Percentiles rank a stretch among this genome's conserved stretches.
Conservation (phyloP, 23 red algal genomes). For the Chondrus crispus region DNA sequence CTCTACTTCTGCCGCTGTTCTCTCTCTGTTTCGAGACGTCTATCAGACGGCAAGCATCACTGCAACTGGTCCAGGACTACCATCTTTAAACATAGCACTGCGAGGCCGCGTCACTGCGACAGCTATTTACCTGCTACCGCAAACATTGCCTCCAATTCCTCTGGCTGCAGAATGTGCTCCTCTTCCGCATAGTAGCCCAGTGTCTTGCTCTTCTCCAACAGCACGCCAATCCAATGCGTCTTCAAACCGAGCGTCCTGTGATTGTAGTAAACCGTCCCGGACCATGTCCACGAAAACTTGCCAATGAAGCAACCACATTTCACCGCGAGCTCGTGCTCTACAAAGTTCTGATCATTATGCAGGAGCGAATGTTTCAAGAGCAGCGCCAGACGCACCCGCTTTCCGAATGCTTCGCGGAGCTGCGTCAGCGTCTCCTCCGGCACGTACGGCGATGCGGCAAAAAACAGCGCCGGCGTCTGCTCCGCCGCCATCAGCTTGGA, state of each 20-base stretch:
- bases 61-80: no score
- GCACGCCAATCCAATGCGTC: neutral
- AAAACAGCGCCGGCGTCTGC: neutral
- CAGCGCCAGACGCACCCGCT: neutral
- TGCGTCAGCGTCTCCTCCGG: neutral
- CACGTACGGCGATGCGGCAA: slow-evolving; percentile 34
- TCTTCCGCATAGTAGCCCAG: slow-evolving; percentile 5
- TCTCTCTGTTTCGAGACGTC: no score
- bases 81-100: no score
- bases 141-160: neutral
- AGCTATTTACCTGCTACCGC: neutral
- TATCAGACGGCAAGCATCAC: no score
- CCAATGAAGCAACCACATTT: slow-evolving; percentile 14
- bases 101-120: no score
- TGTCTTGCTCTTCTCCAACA: neutral
- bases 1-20: no score
- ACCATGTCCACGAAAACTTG: slow-evolving; percentile 33
- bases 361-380: neutral
- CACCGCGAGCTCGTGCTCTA: slow-evolving; percentile 34
- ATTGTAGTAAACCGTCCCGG: slow-evolving; percentile 51
- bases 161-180: neutral
- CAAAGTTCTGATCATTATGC: slow-evolving; percentile 27
- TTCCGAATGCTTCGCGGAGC: neutral
- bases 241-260: slow-evolving; percentile 15
- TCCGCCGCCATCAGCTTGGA: neutral